Conservation (phyloP, 805 yeast genomes). For the Kurtzmaniella fragi region DNA sequence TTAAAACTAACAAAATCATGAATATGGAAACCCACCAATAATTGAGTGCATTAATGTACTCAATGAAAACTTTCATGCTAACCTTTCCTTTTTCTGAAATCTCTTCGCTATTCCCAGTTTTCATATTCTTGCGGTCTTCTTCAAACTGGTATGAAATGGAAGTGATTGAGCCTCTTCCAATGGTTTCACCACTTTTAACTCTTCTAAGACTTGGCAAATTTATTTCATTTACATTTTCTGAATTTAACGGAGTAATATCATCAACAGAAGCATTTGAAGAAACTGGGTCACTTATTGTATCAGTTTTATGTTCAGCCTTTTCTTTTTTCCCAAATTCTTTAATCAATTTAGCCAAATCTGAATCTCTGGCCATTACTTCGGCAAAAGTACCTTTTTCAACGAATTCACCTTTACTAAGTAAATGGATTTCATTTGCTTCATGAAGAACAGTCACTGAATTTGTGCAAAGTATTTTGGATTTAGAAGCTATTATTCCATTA, state of each 20-base stretch:
- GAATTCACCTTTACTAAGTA: conserved; percentile 23
- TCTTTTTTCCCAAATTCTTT: conserved; percentile 25
- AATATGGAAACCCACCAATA: conserved; percentile 18
- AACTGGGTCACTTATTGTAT: too few relatives aligned
- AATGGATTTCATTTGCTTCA: conserved; percentile 27
- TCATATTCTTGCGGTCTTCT: conserved; percentile 21
- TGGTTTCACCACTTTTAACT: too few relatives aligned
- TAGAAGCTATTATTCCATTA: conserved; percentile 26
- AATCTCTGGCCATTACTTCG: conserved; percentile 37
- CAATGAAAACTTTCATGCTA: conserved; percentile 24
- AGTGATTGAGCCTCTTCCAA: too few relatives aligned
- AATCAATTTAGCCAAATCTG: conserved; percentile 29
- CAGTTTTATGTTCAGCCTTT: too few relatives aligned
- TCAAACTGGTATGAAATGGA: conserved; percentile 30
- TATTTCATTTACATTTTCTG: too few relatives aligned
- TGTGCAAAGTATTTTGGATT: conserved; percentile 35
- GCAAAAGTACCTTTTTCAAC: conserved; percentile 44
- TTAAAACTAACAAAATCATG: too few relatives aligned
- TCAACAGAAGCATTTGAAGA: conserved; percentile 14
- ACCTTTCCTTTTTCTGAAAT: conserved; percentile 17
- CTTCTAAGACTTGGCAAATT: too few relatives aligned
- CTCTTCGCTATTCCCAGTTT: conserved; percentile 23
- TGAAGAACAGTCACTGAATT: conserved; percentile 34
- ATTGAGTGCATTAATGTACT: conserved; percentile 30
- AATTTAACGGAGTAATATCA: too few relatives aligned